Evolutionary conservation across 176 grass and related monocot genomes (phyloP), one percentile per base, ranked within the genome.

Genomic region (Echinochloa phyllopogon): DNA sequence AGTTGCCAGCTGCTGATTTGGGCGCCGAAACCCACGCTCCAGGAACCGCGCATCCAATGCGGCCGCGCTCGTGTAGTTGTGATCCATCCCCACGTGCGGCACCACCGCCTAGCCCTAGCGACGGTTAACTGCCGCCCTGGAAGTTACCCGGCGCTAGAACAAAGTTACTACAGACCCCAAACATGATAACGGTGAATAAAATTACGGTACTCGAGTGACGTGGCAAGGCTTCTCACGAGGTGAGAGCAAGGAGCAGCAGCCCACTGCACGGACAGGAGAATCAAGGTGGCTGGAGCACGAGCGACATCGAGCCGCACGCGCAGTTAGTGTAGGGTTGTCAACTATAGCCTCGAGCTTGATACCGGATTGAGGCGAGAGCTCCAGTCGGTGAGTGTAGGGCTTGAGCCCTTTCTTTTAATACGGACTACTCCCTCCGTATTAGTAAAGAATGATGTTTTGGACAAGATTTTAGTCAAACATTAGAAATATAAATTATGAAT

Each of bases 81-180:
- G n/a, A n/a, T n/a, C 29, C 80, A 23, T 59, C 53, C 69, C 15
- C 86, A 88, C 87, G 87, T 88, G 81, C 74, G 24, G 74, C 55
- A 43, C 51, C 12, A 44, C 18, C 38, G 17, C 7, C 4, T 33
- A 33, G 29, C 29, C 3, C 6, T n/a, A 17, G 36, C 25, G 36
- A 3, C 63, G 3, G 42, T 41, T 69, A 63, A 15, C 41, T 25
- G 70, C 81, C 59, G 72, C 43, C 60, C 60, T 65, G 60, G n/a
- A 59, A 81, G 24, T 85, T 77, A 59, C 49, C 74, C 36, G 10
- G 18, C 25, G 24, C 16, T 68, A 24, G 42, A 24, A 44, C 14
- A 18, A 47, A 39, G 40, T 61, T 72, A 79, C 75, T 72, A 71
- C 75, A 52, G 20, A 86, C 80, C 84, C 84, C 76, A 24, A 24